Evolutionary conservation across 2,329 filamentous ascomycete species (phyloP).

Genomic region (Colletotrichum echinochloae): DNA sequence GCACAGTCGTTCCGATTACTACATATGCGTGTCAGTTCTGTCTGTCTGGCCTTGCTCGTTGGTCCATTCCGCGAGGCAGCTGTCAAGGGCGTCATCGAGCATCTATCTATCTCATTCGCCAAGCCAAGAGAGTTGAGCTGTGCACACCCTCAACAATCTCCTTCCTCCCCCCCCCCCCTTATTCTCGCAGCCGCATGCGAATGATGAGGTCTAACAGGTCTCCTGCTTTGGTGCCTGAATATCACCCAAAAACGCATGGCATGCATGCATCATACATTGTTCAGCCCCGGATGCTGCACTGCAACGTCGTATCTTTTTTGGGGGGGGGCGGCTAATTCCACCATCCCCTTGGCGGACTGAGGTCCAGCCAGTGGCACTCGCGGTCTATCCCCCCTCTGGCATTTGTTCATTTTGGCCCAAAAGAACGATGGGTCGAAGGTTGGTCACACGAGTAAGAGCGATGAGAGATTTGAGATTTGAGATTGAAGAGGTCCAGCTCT

Average conservation of each 20-base stretch:
- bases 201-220: no score
- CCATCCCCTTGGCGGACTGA: not conserved
- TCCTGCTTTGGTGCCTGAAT: conserved; percentile 13
- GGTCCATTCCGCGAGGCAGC: conserved; percentile 10
- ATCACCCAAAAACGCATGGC: not conserved
- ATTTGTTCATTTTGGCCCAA: not conserved
- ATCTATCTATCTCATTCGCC: not conserved
- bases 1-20: conserved; percentile 6
- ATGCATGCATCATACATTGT: not conserved
- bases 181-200: no score
- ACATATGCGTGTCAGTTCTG: no score
- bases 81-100: not conserved
- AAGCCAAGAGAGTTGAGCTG: no score
- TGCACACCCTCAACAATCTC: not conserved
- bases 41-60: not conserved
- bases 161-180: no score
- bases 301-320: not conserved
- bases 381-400: not conserved
- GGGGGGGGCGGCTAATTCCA: not conserved
- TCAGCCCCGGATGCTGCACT: conserved; percentile 6
- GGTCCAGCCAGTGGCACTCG: not conserved
- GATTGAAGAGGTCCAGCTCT: not conserved
- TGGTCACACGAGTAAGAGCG: not conserved
- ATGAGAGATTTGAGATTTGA: not conserved
- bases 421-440: not conserved